These are phyloP conservation scores for Termitomyces sp. DNA, from an alignment of 1,284 basidiomycete genomes.

Conservation along the genomic window DNA sequence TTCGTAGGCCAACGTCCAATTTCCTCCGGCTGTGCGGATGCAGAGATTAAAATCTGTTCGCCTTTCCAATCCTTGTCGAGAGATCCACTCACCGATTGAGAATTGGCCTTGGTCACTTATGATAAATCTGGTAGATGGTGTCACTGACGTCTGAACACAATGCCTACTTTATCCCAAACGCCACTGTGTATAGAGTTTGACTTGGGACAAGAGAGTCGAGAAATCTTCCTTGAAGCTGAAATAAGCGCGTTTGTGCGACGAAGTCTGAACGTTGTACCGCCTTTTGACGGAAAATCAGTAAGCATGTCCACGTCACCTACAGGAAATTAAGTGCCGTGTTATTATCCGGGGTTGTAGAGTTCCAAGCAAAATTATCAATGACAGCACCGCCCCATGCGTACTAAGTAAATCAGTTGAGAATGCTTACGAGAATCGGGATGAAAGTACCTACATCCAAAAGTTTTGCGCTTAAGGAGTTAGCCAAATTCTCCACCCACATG, in stretches of 20 bases:
- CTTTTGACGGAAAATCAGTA: slow-evolving; percentile 1
- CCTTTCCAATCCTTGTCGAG: background rate
- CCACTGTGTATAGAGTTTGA: slow-evolving; percentile 24
- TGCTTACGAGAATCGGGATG: background rate
- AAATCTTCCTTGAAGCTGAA: slow-evolving; percentile 23
- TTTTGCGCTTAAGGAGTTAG: slow-evolving; percentile 23
- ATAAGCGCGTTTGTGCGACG: slow-evolving; percentile 20
- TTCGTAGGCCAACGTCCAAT: background rate
- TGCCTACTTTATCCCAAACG: slow-evolving; percentile 27
- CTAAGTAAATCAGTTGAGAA: slow-evolving; percentile 8
- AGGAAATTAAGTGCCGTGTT: slow-evolving; percentile 13
- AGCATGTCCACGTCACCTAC: background rate
- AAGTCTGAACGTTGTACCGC: slow-evolving; percentile 22
- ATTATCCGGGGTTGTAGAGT: slow-evolving; percentile 24
- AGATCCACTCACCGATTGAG: background rate
- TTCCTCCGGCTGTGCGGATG: background rate
- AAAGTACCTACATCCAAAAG: slow-evolving; percentile 20
- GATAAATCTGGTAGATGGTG: background rate
- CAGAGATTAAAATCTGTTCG: background rate
- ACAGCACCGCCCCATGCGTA: slow-evolving; percentile 30
- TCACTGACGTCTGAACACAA: slow-evolving; percentile 1
- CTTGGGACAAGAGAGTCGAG: slow-evolving; percentile 23
- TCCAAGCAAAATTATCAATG: slow-evolving; percentile 28
- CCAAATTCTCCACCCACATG: slow-evolving; percentile 26
- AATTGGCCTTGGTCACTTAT: slow-evolving; percentile 1